Evolutionary conservation across 768 basidiomycete genomes (phyloP).

Genomic region (Pisolithus orientalis): DNA sequence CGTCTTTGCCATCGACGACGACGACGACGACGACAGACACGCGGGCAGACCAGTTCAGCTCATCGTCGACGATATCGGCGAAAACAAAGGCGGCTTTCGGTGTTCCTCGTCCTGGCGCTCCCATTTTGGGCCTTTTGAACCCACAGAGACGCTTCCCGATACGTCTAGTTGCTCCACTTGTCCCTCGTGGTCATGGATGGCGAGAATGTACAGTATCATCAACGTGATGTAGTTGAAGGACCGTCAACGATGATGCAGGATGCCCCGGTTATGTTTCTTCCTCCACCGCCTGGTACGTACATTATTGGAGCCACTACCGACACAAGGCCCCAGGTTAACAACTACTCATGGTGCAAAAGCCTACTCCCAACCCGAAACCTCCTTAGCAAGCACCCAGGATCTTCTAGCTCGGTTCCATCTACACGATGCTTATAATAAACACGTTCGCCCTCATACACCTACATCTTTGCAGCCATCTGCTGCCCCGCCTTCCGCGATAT

Average conservation of each 20-base stretch:
- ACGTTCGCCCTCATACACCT: constrained; percentile 54
- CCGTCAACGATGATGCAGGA: constrained; percentile 40
- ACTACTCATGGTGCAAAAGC: constrained; percentile 13
- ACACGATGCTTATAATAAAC: constrained; percentile 71
- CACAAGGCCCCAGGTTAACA: constrained; percentile 1
- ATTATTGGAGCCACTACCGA: neutral
- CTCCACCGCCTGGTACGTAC: constrained; percentile 27
- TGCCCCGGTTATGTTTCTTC: constrained; percentile 20
- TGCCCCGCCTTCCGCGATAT: constrained; percentile 22
- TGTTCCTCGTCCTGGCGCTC: neutral
- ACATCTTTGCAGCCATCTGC: constrained; percentile 10
- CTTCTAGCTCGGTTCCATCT: constrained; percentile 68
- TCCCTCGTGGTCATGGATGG: constrained; percentile 25
- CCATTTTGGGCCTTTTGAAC: constrained; percentile 15
- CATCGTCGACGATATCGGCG: constrained; percentile 27
- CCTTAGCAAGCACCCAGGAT: constrained; percentile 73
- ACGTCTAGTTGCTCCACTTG: constrained; percentile 6
- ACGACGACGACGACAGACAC: constrained; percentile 19
- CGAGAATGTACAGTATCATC: constrained; percentile 20
- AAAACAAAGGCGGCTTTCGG: neutral
- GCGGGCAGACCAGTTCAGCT: constrained; percentile 17
- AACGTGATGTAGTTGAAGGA: constrained; percentile 56
- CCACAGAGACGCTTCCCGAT: constrained; percentile 21
- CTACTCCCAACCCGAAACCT: constrained; percentile 30
- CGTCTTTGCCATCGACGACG: constrained; percentile 27